phyloP scores from a whole-genome alignment of 768 basidiomycete species.

The Pleurotus djamor region DNA sequence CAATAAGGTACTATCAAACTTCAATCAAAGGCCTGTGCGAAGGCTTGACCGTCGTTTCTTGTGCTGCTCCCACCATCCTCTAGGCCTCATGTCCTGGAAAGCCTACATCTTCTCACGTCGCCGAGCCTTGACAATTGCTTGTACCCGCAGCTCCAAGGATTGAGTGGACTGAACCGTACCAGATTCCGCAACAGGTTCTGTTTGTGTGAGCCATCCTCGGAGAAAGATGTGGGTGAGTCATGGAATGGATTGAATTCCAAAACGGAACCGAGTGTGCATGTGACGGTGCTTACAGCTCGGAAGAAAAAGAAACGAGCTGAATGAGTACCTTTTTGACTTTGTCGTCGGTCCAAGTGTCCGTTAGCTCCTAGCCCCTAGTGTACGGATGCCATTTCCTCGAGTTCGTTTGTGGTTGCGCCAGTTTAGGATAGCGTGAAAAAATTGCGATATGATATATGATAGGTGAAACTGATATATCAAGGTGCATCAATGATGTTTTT shows the following conservation, averaged over 20 bases:
- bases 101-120: constrained; percentile 13
- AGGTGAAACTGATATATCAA: neutral
- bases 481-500: neutral
- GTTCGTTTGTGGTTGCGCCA: no score
- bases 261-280: constrained; percentile 20
- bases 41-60: constrained; percentile 38
- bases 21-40: constrained; percentile 75
- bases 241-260: constrained; percentile 5
- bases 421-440: neutral
- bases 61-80: constrained; percentile 11
- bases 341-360: no score
- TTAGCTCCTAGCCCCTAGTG: no score
- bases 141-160: constrained; percentile 43
- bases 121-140: constrained; percentile 34
- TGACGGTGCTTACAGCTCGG: constrained; percentile 62
- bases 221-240: neutral
- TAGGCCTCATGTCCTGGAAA: constrained; percentile 10
- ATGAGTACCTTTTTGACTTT: constrained; percentile 9
- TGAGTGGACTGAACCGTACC: constrained; percentile 44
- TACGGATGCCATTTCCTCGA: no score
- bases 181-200: constrained; percentile 58
- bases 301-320: constrained; percentile 47
- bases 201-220: constrained; percentile 45
- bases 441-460: neutral
- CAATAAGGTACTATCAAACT: constrained; percentile 65